Evolutionary conservation across 345 rosid genomes (phyloP).

Genomic region (Sapria himalayana): DNA sequence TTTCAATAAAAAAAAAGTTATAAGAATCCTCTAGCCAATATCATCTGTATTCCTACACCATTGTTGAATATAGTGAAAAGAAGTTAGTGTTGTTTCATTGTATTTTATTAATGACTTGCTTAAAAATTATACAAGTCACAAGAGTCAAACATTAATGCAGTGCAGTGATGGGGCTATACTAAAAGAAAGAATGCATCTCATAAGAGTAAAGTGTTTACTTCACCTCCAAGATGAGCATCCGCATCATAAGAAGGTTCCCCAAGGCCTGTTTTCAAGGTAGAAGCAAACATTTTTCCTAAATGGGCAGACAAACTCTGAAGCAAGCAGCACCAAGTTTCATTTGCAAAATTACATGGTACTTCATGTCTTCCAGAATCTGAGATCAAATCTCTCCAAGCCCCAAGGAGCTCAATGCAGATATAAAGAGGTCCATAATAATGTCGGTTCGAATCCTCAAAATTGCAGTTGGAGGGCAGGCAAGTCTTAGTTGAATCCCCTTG

Average conservation of each 20-base stretch:
- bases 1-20: too few relatives aligned
- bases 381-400: conserved; percentile 44
- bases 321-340: conserved; percentile 29
- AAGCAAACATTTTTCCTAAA: conserved; percentile 26
- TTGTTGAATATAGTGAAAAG: too few relatives aligned
- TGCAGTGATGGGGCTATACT: too few relatives aligned
- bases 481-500: conserved; percentile 14
- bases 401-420: conserved; percentile 48
- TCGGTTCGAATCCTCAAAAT: conserved; percentile 13
- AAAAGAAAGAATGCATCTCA: too few relatives aligned
- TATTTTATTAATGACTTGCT: too few relatives aligned
- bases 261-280: conserved; percentile 14
- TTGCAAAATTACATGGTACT: conserved; percentile 10
- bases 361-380: conserved; percentile 11
- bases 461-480: conserved; percentile 12
- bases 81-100: too few relatives aligned
- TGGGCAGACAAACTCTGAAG: conserved; percentile 26
- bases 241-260: conserved; percentile 14
- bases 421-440: conserved; percentile 43
- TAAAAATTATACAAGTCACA: too few relatives aligned
- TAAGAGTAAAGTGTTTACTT: too few relatives aligned
- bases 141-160: too few relatives aligned
- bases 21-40: too few relatives aligned
- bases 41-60: too few relatives aligned
- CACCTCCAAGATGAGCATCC: conserved; percentile 49